Conservation (phyloP, 495 filamentous ascomycete genomes). For the Penicillium verhagenii region DNA sequence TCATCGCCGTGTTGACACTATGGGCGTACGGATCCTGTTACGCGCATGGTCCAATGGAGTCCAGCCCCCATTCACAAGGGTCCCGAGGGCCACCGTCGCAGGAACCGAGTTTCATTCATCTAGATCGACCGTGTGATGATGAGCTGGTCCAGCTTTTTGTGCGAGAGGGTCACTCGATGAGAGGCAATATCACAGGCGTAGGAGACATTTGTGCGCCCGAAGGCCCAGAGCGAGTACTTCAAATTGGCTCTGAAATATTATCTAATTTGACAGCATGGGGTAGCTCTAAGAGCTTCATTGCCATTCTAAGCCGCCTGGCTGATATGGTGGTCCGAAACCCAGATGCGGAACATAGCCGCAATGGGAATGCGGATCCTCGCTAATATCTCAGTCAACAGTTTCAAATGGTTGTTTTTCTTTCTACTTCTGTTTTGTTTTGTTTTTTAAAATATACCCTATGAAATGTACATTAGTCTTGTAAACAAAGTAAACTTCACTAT, state of each 20-base stretch:
- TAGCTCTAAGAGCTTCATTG: slow-evolving; percentile 31
- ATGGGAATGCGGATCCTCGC: slow-evolving; percentile 1
- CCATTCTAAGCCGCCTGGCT: slow-evolving; percentile 30
- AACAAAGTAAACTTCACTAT: background rate
- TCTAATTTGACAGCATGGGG: slow-evolving; percentile 39
- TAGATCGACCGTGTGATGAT: slow-evolving; percentile 55
- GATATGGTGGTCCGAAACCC: slow-evolving; percentile 18
- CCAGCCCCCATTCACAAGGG: slow-evolving; percentile 7
- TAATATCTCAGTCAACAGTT: too few species aligned
- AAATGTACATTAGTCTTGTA: background rate
- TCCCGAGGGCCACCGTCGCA: slow-evolving; percentile 7
- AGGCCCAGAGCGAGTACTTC: slow-evolving; percentile 42
- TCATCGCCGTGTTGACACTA: slow-evolving; percentile 48
- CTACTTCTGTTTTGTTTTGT: background rate
- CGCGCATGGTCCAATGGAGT: slow-evolving; percentile 10
- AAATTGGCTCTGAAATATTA: slow-evolving; percentile 43
- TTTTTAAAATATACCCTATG: background rate
- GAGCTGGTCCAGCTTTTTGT: slow-evolving; percentile 55
- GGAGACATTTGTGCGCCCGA: slow-evolving; percentile 47
- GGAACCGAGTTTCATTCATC: slow-evolving; percentile 41
- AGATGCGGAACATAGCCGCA: slow-evolving; percentile 4
- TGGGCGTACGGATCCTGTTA: slow-evolving; percentile 52
- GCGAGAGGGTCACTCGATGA: slow-evolving; percentile 46
- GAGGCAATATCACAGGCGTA: slow-evolving; percentile 46
- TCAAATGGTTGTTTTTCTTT: background rate